These are phyloP conservation scores for Scenedesmus sp. DNA, from an alignment of 163 green algal species.

Conservation along the genomic window DNA sequence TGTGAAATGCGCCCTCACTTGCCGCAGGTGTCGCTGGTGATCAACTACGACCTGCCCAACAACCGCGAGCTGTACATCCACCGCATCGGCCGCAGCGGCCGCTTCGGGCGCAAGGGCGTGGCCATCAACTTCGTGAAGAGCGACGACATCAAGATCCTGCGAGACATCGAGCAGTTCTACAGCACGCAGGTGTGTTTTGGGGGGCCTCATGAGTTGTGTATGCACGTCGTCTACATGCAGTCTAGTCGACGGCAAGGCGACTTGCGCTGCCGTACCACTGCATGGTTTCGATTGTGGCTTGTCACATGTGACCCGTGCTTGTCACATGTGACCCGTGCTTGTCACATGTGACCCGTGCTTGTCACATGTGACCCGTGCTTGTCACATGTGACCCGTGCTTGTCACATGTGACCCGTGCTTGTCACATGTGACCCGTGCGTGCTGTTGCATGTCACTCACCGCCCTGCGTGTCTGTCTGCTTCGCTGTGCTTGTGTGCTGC, in stretches of 20 bases:
- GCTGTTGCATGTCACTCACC: neutral
- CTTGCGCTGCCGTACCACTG: too few relatives aligned
- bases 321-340: too few relatives aligned
- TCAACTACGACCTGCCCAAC: conserved; percentile 99
- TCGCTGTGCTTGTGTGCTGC: neutral
- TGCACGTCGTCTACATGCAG: neutral
- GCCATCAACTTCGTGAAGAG: conserved; percentile 97
- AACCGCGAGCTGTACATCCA: conserved; percentile 99
- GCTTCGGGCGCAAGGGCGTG: conserved; percentile 98
- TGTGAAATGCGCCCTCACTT: neutral
- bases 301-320: too few relatives aligned
- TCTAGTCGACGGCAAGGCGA: neutral
- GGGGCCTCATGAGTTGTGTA: too few relatives aligned
- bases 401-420: too few relatives aligned
- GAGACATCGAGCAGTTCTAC: conserved; percentile 96
- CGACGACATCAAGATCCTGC: conserved; percentile 91
- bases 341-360: too few relatives aligned
- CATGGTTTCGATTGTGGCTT: too few relatives aligned
- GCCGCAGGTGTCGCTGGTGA: conserved; percentile 96
- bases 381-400: too few relatives aligned
- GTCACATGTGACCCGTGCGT: too few relatives aligned
- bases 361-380: too few relatives aligned
- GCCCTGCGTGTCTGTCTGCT: neutral
- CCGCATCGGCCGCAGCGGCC: conserved; percentile 91
- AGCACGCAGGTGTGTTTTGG: conserved; percentile 67